Evolutionary conservation across 2,329 filamentous ascomycete species (phyloP), one percentile per base, ranked within the genome.

Genomic region (Hypoxylon sp.): DNA sequence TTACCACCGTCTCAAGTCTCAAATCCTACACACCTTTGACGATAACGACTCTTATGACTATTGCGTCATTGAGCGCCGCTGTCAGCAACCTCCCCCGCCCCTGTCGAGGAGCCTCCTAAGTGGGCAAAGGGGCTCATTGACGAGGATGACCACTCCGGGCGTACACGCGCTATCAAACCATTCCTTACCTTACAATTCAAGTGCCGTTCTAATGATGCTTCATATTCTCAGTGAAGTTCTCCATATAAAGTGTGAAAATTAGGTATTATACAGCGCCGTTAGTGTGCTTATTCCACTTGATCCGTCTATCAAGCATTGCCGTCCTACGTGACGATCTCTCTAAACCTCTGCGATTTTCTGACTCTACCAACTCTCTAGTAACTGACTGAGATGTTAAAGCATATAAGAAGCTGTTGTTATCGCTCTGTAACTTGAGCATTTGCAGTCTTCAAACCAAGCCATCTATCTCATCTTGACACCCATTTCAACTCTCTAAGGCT

Each of bases 351-450:
- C 25, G 22, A 49, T 6, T 2, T 49, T n/a, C 44, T 4, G 20
- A 48, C 13, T 8, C 25, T 48, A 48, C 20, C 25, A 48, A 13
- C 25, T 49, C 22, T 49, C 46, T 49, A 30, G 6, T 13, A 49
- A n/a, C 27, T 49, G 46, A 30, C 3, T 14, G 22, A 25, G 20
- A n/a, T n/a, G 14, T 20, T 14, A 49, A 49, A 49, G 22, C 20
- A 49, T 49, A 49, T 49, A 44, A 44, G n/a, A 30, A 49, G 46
- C 27, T 49, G 46, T 14, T 30, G 46, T 30, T 49, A 49, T 49
- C 46, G 25, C 46, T 49, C 22, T 49, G 25, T 49, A 30, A 27
- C 22, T 25, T 49, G 10, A 49, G 27, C 22, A 13, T 49, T 42
- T 44, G 6, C 11, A 27, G 14, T 49, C 46, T 1, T 30, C 22